Evolutionary conservation across 1,284 basidiomycete species (phyloP).

Genomic region (Papiliotrema flavescens): DNA sequence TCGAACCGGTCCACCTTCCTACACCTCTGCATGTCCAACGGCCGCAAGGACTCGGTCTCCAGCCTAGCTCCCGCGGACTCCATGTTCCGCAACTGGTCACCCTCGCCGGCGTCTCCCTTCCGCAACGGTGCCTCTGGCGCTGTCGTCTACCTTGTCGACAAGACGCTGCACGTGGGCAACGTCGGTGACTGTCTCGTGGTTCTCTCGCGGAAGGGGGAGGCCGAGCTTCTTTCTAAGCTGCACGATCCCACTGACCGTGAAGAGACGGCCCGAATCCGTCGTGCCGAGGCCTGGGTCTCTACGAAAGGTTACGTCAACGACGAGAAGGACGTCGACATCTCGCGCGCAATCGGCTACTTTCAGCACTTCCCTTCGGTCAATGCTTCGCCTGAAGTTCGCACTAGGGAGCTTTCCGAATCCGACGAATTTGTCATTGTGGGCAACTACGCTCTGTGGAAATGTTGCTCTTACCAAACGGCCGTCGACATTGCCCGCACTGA

Average conservation of each 20-base stretch:
- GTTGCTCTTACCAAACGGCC: constrained; percentile 90
- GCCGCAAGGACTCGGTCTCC: constrained; percentile 66
- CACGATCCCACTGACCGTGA: constrained; percentile 87
- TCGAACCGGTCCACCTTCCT: constrained; percentile 77
- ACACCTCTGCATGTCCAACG: constrained; percentile 44
- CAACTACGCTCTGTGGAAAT: constrained; percentile 91
- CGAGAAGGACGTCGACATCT: constrained; percentile 71
- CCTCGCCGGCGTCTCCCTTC: constrained; percentile 48
- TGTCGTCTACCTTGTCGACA: constrained; percentile 77
- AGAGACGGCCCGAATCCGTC: constrained; percentile 82
- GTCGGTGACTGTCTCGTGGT: constrained; percentile 87
- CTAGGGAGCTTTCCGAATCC: constrained; percentile 69
- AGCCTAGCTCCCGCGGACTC: constrained; percentile 45
- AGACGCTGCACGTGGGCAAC: constrained; percentile 85
- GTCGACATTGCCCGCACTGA: constrained; percentile 92
- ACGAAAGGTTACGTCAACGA: constrained; percentile 92
- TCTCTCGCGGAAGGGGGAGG: constrained; percentile 73
- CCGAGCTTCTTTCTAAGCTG: constrained; percentile 69
- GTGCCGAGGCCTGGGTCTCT: constrained; percentile 93
- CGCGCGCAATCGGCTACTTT: constrained; percentile 91
- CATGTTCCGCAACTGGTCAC: constrained; percentile 43
- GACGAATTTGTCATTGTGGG: constrained; percentile 98
- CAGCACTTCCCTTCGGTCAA: constrained; percentile 88
- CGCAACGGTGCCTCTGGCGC: constrained; percentile 81
- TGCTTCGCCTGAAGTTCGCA: constrained; percentile 73